Percentiles rank a stretch among this genome's conserved stretches.
These are phyloP conservation scores for Camillea tinctor DNA, from an alignment of 2,329 filamentous ascomycete genomes.

Conservation along the genomic window DNA sequence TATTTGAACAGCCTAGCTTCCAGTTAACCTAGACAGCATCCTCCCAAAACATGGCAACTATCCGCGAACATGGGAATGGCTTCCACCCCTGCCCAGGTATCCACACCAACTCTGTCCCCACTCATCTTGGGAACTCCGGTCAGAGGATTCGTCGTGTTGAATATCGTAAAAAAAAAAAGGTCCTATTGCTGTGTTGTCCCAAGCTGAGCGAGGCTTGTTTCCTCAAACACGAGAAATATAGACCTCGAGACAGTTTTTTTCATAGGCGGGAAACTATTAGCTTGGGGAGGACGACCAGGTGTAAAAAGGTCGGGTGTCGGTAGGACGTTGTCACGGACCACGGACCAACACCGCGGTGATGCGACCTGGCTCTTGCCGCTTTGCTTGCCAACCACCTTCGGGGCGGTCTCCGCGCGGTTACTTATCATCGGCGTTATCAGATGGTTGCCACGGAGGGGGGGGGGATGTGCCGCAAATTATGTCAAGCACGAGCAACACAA, in stretches of 20 bases:
- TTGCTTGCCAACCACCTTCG: no score
- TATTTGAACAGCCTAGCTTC: neutral
- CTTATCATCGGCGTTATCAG: neutral
- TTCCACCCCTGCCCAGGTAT: conserved; percentile 18
- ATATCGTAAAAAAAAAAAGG: neutral
- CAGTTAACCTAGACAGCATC: conserved; percentile 10
- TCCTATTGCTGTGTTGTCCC: neutral
- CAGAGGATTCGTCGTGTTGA: neutral
- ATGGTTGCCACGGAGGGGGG: neutral
- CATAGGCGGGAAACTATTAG: neutral
- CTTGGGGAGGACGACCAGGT: neutral
- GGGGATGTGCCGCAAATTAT: neutral
- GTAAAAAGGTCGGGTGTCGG: conserved; percentile 4
- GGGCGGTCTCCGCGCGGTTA: neutral
- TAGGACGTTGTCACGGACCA: neutral
- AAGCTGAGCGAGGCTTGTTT: neutral
- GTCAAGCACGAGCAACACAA: neutral
- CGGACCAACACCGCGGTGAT: neutral
- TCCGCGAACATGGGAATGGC: conserved; percentile 30
- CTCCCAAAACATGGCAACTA: conserved; percentile 22
- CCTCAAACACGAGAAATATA: neutral
- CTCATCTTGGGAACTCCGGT: neutral
- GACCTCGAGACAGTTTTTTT: no score
- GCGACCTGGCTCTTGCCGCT: neutral
- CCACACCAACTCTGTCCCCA: conserved; percentile 16